Base-by-base conservation (phyloP, 345 rosid genomes). In the Angophora floribunda region DNA sequence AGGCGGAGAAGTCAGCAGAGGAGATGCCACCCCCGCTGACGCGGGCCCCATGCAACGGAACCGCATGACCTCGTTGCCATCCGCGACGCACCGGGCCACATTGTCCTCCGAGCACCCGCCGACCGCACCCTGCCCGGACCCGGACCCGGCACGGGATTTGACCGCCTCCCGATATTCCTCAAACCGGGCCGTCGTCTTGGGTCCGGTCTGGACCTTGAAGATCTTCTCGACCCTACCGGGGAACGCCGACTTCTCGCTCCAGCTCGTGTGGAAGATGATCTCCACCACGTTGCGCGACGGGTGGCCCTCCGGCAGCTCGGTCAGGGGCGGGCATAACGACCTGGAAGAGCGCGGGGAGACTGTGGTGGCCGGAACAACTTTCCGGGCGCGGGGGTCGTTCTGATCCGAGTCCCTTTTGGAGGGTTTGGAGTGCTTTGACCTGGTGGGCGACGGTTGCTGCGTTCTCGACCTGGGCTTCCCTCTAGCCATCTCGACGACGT, bases 41-140 rank as follows among this genome's bases (percentile, higher is more conserved):
- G 95, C 92, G n/a, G 98, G 95, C 6, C 99, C 99, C 85, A 95
- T 87, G 88, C 96, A 95, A 41, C 94, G 94, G 89, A 98, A 98
- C 91, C 99, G 94, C 99, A 98, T 98, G 75, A 96, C 95, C 93
- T 98, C 99, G 89, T 98, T 98, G 45, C 99, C 99, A 55, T 98
- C 99, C 9, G 99, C 99, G 4, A 92, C 91, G 88, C 98, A 96
- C 92, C 99, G 91, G 21, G 96, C 97, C 82, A 94, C 94, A 89
- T 95, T 98, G 89, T 95, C 98, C 92, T 94, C 90, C 63, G 94
- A 80, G 51, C 88, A 52, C 87, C 15, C 87, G 57, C 87, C 67
- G 14, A 4, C n/a, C 3, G n/a, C 86, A 1, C 52, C 59, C 59
- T 32, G 41, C 59, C 87, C 90, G 15, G 88, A 92, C 22, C 90